Evolutionary conservation across 139 green algal species (phyloP).

Genomic region (Haematococcus lacustris): DNA sequence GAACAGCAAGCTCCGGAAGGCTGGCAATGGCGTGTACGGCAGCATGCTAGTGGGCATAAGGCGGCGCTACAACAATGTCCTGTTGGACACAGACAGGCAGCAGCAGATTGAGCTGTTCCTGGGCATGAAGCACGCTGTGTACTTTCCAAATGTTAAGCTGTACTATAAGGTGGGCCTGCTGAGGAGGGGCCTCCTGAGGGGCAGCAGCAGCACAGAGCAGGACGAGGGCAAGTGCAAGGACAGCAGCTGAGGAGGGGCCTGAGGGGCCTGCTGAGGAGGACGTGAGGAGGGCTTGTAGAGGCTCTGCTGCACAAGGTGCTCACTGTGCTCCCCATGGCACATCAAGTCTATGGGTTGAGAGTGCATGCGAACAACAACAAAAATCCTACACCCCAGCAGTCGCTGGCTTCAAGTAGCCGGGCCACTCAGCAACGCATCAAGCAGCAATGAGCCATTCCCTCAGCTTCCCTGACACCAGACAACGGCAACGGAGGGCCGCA

Average conservation of each 20-base stretch:
- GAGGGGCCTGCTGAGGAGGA: not conserved
- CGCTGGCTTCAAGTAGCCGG: too few species aligned
- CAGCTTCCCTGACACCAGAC: too few species aligned
- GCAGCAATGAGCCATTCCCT: too few species aligned
- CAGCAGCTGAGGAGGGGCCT: not conserved
- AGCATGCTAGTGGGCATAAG: slow-evolving; percentile 38
- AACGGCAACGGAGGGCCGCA: too few species aligned
- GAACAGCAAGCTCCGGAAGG: slow-evolving; percentile 37
- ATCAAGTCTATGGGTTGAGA: too few species aligned
- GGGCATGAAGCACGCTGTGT: slow-evolving; percentile 49
- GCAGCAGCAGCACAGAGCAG: not conserved
- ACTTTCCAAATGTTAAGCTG: slow-evolving; percentile 44
- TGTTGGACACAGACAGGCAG: slow-evolving; percentile 46
- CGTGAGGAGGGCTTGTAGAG: not conserved
- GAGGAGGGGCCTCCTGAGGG: not conserved
- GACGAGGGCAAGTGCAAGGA: not conserved
- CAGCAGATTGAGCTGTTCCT: slow-evolving; percentile 77
- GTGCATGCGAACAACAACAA: too few species aligned
- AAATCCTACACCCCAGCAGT: too few species aligned
- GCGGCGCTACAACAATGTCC: slow-evolving; percentile 54
- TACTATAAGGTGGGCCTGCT: slow-evolving; percentile 31
- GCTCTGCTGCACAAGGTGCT: not conserved
- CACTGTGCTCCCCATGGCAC: too few species aligned
- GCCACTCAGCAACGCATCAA: too few species aligned
- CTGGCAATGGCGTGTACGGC: slow-evolving; percentile 33